Evolutionary conservation across 73 alveolate genomes (phyloP), one percentile per base, ranked within the genome.

Genomic region (Paramecium primaurelia): DNA sequence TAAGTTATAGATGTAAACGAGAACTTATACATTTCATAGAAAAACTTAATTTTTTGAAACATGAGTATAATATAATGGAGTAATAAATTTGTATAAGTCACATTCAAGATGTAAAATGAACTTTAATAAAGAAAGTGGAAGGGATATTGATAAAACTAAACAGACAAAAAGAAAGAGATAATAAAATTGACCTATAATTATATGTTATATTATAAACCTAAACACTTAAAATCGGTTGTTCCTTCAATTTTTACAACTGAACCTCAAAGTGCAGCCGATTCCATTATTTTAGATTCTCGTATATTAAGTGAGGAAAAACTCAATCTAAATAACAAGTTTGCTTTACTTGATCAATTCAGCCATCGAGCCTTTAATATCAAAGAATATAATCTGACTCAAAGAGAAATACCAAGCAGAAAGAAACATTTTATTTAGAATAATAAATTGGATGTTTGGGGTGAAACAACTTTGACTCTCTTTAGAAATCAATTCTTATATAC

Each of bases 221-320:
- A 64, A 64, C 25, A 64, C 84, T 64, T 64, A 32, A 28, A 64
- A 32, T 64, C 84, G 16, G 84, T 64, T 64, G 84, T 28, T 32
- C 84, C 84, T 64, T 32, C 42, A 28, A 64, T 64, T 64, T 64
- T 64, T 64, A 64, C 84, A 64, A 64, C 84, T 64, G 84, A 64
- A 64, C 84, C 84, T 32, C 84, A 51, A 64, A 64, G 84, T 64
- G 84, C 47, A 64, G 84, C 84, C 0, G 84, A 64, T 26, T 64
- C 84, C 9, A 34, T 64, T 28, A 64, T 64, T 32, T 28, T 64
- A 26, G 84, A 64, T 34, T 64, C 84, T 64, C 84, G 47, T 14
- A 64, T 64, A 64, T 16, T 64, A 6, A 64, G 84, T 32, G 84
- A 64, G 28, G 84, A 64, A 34, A 64, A 64, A 4, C 28, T 64